Evolutionary conservation across 805 yeast genomes (phyloP), one percentile per base, ranked within the genome.

Genomic region (Candida krabiensis): DNA sequence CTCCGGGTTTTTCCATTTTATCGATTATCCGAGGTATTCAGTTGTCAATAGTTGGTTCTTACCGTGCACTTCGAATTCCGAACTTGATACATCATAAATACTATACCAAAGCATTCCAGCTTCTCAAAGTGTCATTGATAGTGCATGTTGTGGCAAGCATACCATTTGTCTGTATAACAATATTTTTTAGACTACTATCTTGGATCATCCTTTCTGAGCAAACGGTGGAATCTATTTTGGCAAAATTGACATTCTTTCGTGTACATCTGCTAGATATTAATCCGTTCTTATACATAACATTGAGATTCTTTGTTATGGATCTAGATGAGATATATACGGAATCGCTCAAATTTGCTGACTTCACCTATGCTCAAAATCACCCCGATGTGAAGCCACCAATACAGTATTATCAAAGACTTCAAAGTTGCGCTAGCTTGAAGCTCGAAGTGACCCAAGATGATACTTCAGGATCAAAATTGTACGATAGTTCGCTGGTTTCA

Each of bases 11-110:
- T 49, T 67, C 80, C 3, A 23, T 66, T 0, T 38, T 66, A 40
- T 69, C 80, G 0, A 63, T 78, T n/a, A 40, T 72, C 6, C 60
- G 82, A 12, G 83, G 84, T 0, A 47, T 73, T 18, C 82, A 78
- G 57, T 58, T 79, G 27, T 73, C 79, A 0, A 31, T 75, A 7
- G 53, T 75, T 7, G 80, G 81, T 4, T 65, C 67, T 2, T 73
- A 67, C 42, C 52, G 80, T 19, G 69, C 73, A 2, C 52, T 71
- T 11, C 69, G 63, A 38, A 73, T 73, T 49, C 75, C 77, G 1
- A 53, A 59, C 5, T 47, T 73, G 34, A 50, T 58, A 21, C 55
- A 63, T 23, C 52, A 56, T 22, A 56, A 55, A 19, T 70, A 63
- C 59, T 69, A 65, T 38, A 41, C 51, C 19, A 64, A 60, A 44